A percentile compares a stretch with the other conserved stretches of the same genome.
Conservation (phyloP, 768 basidiomycete species). For the Lentinula raphanica region DNA sequence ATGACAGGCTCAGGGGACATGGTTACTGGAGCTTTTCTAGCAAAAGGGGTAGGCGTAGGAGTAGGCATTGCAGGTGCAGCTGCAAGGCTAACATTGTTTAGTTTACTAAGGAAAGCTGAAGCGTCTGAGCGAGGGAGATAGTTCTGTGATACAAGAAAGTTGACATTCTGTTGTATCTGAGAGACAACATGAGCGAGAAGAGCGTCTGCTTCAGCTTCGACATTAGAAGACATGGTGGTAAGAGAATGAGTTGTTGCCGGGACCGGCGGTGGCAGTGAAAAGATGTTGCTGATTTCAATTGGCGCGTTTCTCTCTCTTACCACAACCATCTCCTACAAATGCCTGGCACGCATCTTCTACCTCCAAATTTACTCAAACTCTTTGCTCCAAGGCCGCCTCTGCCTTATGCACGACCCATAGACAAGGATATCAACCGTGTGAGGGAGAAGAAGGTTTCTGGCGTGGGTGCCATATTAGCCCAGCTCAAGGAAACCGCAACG, state of each 20-base stretch:
- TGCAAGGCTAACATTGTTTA: slow-evolving; percentile 22
- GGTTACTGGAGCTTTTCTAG: slow-evolving; percentile 10
- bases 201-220: slow-evolving; percentile 24
- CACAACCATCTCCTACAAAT: slow-evolving; percentile 20
- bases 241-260: not conserved
- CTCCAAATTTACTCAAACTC: slow-evolving; percentile 93
- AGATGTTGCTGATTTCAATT: not conserved
- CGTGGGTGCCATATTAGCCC: slow-evolving; percentile 68
- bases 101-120: slow-evolving; percentile 38
- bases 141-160: slow-evolving; percentile 46
- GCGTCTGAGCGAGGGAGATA: slow-evolving; percentile 44
- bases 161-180: slow-evolving; percentile 51
- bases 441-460: slow-evolving; percentile 65
- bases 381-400: slow-evolving; percentile 92
- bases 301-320: not conserved
- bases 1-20: slow-evolving; percentile 25
- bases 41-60: slow-evolving; percentile 2
- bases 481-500: slow-evolving; percentile 75
- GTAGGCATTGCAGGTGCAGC: not conserved
- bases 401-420: slow-evolving; percentile 80
- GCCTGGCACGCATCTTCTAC: slow-evolving; percentile 83
- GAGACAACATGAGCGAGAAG: slow-evolving; percentile 48
- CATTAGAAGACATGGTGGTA: not conserved
- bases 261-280: not conserved
- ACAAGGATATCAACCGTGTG: slow-evolving; percentile 75